Percentiles rank a stretch among this genome's conserved stretches.
Evolutionary conservation across 495 filamentous ascomycete species (phyloP).

Genomic region (Aspergillus taichungensis): DNA sequence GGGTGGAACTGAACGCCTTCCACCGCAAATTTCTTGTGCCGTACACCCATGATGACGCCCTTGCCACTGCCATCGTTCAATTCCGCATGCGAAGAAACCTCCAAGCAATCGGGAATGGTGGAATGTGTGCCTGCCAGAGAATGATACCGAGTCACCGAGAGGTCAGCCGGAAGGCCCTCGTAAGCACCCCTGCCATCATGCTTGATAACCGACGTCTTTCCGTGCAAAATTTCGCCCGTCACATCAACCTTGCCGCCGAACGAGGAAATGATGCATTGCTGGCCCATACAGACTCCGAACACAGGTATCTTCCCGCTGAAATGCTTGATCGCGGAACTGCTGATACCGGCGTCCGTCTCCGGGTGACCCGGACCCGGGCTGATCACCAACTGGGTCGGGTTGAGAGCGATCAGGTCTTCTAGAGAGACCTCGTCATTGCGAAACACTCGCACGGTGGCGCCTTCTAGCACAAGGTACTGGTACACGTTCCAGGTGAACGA

Average conservation of each 20-base stretch:
- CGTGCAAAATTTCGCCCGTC: slow-evolving; percentile 93
- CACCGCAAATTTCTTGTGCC: slow-evolving; percentile 81
- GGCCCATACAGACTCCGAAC: slow-evolving; percentile 97
- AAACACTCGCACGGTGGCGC: slow-evolving; percentile 78
- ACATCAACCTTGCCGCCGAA: slow-evolving; percentile 88
- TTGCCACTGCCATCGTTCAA: slow-evolving; percentile 48
- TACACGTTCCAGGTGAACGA: slow-evolving; percentile 99
- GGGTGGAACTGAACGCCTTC: slow-evolving; percentile 98
- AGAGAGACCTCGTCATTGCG: slow-evolving; percentile 88
- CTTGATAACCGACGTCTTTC: slow-evolving; percentile 83
- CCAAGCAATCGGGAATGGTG: slow-evolving; percentile 76
- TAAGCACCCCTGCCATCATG: slow-evolving; percentile 90
- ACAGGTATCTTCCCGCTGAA: slow-evolving; percentile 95
- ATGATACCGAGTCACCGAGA: slow-evolving; percentile 92
- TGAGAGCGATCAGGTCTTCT: slow-evolving; percentile 68
- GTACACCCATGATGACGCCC: slow-evolving; percentile 88
- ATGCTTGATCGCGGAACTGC: slow-evolving; percentile 78
- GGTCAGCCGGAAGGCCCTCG: slow-evolving; percentile 59
- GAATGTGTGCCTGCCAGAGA: slow-evolving; percentile 89
- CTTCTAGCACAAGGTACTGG: slow-evolving; percentile 92
- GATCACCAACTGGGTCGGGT: slow-evolving; percentile 88
- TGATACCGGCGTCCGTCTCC: slow-evolving; percentile 80
- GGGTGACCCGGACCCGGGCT: slow-evolving; percentile 95
- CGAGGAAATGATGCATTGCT: slow-evolving; percentile 91
- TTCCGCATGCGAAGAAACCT: slow-evolving; percentile 85